Percentiles rank a stretch among this genome's conserved stretches.
Evolutionary conservation across 345 rosid genomes (phyloP).

Genomic region (Gossypium arboreum): DNA sequence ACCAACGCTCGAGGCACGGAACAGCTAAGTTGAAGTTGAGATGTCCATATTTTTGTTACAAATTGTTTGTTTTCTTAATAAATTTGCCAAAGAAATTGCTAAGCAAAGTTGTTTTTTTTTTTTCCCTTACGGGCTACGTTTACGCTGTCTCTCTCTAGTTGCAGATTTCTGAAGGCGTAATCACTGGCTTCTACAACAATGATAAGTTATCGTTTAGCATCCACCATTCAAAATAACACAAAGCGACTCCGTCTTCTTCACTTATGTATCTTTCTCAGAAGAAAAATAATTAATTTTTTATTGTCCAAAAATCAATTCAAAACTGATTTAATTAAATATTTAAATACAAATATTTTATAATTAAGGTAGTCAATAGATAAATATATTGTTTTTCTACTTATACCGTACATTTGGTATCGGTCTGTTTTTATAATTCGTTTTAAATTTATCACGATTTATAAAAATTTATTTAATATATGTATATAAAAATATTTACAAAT

Average conservation of each 20-base stretch:
- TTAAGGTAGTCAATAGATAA: too few species aligned
- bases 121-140: not conserved
- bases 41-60: not conserved
- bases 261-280: not conserved
- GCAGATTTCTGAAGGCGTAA: not conserved
- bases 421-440: too few species aligned
- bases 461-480: too few species aligned
- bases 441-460: too few species aligned
- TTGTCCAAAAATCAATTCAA: too few species aligned
- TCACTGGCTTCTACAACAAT: not conserved
- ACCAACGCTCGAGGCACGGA: not conserved
- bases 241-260: not conserved
- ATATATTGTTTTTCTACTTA: too few species aligned
- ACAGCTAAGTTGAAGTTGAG: constrained; percentile 1
- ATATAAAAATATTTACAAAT: too few species aligned
- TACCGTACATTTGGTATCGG: too few species aligned
- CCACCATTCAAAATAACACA: not conserved
- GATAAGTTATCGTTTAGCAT: not conserved
- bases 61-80: constrained; percentile 1
- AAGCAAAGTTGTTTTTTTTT: not conserved
- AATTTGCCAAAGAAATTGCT: not conserved
- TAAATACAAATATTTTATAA: too few species aligned
- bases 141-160: not conserved
- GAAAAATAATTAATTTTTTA: not conserved
- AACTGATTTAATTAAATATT: too few species aligned